Percentiles rank a stretch among this genome's conserved stretches.
These are phyloP conservation scores for Calycina marina DNA, from an alignment of 2,329 filamentous ascomycete genomes.

Conservation along the genomic window DNA sequence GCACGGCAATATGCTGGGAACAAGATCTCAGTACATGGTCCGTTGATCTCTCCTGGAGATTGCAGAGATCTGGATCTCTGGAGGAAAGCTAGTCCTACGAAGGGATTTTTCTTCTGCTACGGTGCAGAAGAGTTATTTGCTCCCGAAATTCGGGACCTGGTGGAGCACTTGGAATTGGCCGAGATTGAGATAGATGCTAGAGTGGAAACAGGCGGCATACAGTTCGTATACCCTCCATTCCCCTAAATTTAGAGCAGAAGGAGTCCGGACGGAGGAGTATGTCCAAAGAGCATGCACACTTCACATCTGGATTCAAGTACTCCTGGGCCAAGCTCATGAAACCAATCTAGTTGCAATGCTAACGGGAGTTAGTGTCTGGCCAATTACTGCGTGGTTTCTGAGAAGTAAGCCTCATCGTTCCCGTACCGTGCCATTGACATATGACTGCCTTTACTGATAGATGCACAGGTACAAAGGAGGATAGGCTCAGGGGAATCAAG, in stretches of 20 bases:
- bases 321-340: too few species aligned
- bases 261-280: too few species aligned
- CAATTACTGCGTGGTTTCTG: conserved; percentile 49
- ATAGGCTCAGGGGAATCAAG: conserved; percentile 36
- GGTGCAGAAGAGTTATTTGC: conserved; percentile 68
- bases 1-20: conserved; percentile 52
- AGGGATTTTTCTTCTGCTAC: conserved; percentile 56
- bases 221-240: too few species aligned
- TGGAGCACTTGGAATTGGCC: conserved; percentile 37
- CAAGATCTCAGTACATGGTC: conserved; percentile 33
- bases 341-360: too few species aligned
- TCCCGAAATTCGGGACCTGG: conserved; percentile 49
- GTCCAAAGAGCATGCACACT: too few species aligned
- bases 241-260: too few species aligned
- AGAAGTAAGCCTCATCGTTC: conserved; percentile 18
- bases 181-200: conserved; percentile 30
- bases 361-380: too few species aligned
- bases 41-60: conserved; percentile 53
- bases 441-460: neutral
- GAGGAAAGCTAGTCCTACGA: conserved; percentile 47
- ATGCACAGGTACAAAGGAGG: conserved; percentile 23
- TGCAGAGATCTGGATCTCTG: conserved; percentile 54
- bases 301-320: too few species aligned
- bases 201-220: conserved; percentile 53
- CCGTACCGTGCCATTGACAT: neutral